phyloP scores from a whole-genome alignment of 2,329 filamentous ascomycete genomes.

The Emmonsia crescens region DNA sequence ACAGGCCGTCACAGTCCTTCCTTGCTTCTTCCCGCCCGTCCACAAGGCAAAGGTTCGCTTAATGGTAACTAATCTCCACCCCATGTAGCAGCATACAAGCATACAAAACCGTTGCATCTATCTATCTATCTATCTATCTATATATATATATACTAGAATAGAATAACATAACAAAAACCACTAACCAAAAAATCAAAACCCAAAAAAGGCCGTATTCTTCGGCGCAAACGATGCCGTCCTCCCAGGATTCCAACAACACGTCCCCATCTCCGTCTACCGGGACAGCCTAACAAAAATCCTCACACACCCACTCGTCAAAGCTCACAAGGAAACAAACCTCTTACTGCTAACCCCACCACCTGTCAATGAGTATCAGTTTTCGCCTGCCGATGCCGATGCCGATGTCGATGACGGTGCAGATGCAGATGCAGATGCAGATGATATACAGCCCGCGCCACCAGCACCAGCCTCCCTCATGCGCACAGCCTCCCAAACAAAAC shows the following conservation, averaged over 20 bases:
- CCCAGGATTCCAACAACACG: conserved; percentile 58
- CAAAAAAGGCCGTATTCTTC: conserved; percentile 58
- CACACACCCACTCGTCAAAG: conserved; percentile 56
- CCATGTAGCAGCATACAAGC: not conserved
- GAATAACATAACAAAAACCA: not conserved
- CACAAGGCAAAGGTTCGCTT: conserved; percentile 38
- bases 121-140: too few relatives aligned
- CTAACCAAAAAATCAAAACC: not conserved
- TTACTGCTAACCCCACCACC: conserved; percentile 70
- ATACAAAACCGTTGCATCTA: not conserved
- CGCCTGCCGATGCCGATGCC: conserved; percentile 38
- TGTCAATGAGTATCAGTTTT: conserved; percentile 61
- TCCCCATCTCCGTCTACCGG: conserved; percentile 65
- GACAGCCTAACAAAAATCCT: conserved; percentile 62
- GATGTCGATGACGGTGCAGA: conserved; percentile 16
- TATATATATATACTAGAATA: too few relatives aligned
- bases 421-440: not conserved
- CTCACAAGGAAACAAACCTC: conserved; percentile 59
- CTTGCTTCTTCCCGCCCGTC: conserved; percentile 59
- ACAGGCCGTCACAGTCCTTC: conserved; percentile 59
- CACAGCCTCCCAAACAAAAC: conserved; percentile 51
- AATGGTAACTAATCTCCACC: conserved; percentile 25
- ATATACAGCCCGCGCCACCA: not conserved
- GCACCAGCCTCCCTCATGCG: conserved; percentile 29
- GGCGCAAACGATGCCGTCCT: conserved; percentile 85